Percentiles rank a stretch among this genome's conserved stretches.
Conservation (phyloP, 2,329 filamentous ascomycete genomes). For the Exophiala lecanii-corni region DNA sequence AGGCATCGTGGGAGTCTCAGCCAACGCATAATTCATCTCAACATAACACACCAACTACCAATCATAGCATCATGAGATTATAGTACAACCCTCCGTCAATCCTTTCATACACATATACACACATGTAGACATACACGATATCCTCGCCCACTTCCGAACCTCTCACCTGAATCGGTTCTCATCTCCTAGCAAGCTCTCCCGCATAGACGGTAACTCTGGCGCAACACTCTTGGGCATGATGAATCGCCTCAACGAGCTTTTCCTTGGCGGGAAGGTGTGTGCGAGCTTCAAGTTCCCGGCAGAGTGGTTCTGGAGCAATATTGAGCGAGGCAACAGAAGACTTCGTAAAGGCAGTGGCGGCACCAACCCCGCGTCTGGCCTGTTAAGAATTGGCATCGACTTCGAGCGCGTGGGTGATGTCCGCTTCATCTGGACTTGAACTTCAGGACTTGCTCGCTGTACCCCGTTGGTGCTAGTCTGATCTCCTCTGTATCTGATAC, state of each 20-base stretch:
- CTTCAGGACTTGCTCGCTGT: too few relatives aligned
- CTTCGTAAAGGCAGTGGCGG: neutral
- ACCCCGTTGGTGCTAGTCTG: too few relatives aligned
- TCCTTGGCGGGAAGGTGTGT: slow-evolving; percentile 6
- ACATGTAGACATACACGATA: neutral
- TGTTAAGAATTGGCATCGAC: too few relatives aligned
- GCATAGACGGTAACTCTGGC: neutral
- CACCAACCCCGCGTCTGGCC: neutral
- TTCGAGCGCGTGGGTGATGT: too few relatives aligned
- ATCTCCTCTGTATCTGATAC: too few relatives aligned
- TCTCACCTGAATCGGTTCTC: neutral
- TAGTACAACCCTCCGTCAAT: neutral
- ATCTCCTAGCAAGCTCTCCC: neutral
- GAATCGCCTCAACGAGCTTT: slow-evolving; percentile 11
- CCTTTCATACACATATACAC: neutral
- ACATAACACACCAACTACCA: too few relatives aligned
- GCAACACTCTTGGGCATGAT: neutral
- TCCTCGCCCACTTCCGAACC: neutral
- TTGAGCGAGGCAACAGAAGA: neutral
- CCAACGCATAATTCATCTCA: too few relatives aligned
- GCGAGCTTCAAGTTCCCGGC: neutral
- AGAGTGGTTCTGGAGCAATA: neutral
- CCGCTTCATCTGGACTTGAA: too few relatives aligned
- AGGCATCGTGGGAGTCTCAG: too few relatives aligned
- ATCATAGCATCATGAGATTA: neutral